Conservation (phyloP, 805 yeast species). For the Priceomyces fermenticarens region DNA sequence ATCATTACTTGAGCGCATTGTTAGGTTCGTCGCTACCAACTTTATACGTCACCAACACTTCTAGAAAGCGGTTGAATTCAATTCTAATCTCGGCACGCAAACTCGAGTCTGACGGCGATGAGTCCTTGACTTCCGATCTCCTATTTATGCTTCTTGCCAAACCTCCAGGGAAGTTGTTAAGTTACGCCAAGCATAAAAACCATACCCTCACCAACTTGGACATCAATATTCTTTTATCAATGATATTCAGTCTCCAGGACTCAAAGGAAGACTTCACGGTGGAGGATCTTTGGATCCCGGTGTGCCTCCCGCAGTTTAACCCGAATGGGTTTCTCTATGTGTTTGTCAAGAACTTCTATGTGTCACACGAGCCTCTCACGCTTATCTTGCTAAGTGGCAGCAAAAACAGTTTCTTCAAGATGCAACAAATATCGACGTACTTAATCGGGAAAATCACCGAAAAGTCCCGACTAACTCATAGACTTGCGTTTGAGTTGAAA, state of each 20-base stretch:
- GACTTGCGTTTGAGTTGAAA: slow-evolving; percentile 22
- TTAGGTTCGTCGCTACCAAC: slow-evolving; percentile 27
- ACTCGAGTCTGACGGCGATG: slow-evolving; percentile 4
- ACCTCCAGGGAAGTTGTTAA: slow-evolving; percentile 60
- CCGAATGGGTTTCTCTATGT: slow-evolving; percentile 83
- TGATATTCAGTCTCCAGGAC: slow-evolving; percentile 53
- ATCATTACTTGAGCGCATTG: slow-evolving; percentile 26
- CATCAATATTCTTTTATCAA: slow-evolving; percentile 66
- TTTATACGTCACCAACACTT: slow-evolving; percentile 50
- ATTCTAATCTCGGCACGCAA: slow-evolving; percentile 41
- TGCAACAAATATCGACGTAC: slow-evolving; percentile 58
- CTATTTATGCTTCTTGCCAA: slow-evolving; percentile 74
- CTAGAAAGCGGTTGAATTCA: slow-evolving; percentile 55
- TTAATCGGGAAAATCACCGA: slow-evolving; percentile 38
- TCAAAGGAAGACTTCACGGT: slow-evolving; percentile 22
- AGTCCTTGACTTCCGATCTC: slow-evolving; percentile 40
- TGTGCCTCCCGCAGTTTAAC: slow-evolving; percentile 89
- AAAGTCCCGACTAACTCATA: slow-evolving; percentile 16
- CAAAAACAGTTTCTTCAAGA: slow-evolving; percentile 73
- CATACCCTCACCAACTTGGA: slow-evolving; percentile 84
- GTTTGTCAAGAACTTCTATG: slow-evolving; percentile 50
- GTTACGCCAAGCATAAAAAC: slow-evolving; percentile 69
- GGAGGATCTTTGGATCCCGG: slow-evolving; percentile 90
- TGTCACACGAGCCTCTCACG: slow-evolving; percentile 24
- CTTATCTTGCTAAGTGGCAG: slow-evolving; percentile 61